Percentiles rank a stretch among this genome's conserved stretches.
These are phyloP conservation scores for Camillea tinctor DNA, from an alignment of 2,329 filamentous ascomycete genomes.

Conservation along the genomic window DNA sequence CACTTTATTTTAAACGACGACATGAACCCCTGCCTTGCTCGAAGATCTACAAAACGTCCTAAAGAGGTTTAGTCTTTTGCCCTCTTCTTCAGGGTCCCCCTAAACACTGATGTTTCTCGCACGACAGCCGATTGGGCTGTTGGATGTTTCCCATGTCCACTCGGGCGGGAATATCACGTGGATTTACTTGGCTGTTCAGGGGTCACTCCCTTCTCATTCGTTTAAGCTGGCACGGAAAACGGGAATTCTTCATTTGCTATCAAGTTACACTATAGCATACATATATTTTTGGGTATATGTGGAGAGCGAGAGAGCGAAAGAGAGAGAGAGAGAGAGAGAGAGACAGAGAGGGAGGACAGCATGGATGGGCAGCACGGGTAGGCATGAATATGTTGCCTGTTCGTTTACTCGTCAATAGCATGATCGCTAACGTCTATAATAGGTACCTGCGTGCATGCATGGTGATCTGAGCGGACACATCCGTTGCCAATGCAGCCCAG, in stretches of 20 bases:
- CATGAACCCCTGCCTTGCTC: background rate
- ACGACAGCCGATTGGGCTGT: background rate
- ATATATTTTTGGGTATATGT: too few species aligned
- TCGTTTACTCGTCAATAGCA: background rate
- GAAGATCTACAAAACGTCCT: background rate
- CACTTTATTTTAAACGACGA: background rate
- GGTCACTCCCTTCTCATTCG: constrained; percentile 12
- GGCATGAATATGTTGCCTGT: background rate
- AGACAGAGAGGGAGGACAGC: too few species aligned
- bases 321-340: too few species aligned
- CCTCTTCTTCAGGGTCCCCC: background rate
- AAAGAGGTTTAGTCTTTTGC: background rate
- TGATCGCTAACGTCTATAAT: background rate
- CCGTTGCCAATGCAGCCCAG: background rate
- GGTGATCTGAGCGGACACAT: background rate
- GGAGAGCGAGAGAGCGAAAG: too few species aligned
- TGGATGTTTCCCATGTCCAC: constrained; percentile 5
- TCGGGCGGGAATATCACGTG: constrained; percentile 23
- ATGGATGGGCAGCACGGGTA: background rate
- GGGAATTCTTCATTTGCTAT: constrained; percentile 1
- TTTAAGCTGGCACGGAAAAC: constrained; percentile 7
- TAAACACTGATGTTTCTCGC: background rate
- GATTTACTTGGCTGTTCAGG: constrained; percentile 13
- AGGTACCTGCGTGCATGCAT: background rate
- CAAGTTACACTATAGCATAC: background rate